Percentiles rank a stretch among this genome's conserved stretches.
phyloP scores from a whole-genome alignment of 495 filamentous ascomycete species.

The Penicillium steckii region DNA sequence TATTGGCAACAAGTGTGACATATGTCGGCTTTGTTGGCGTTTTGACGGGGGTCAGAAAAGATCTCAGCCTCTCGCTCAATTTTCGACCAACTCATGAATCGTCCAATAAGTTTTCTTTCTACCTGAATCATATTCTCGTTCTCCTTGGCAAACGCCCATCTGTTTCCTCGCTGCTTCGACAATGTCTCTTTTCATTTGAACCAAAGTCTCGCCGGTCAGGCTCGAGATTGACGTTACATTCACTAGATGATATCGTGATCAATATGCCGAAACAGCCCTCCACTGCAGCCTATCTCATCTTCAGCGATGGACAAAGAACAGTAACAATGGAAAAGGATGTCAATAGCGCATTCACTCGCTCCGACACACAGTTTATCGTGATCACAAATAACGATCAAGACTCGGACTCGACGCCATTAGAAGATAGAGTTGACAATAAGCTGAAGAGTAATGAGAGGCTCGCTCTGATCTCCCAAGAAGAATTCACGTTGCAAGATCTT shows the following conservation, averaged over 20 bases:
- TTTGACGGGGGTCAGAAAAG: conserved; percentile 56
- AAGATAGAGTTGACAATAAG: conserved; percentile 15
- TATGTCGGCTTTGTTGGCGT: conserved; percentile 65
- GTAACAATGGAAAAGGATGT: conserved; percentile 60
- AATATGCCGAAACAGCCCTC: conserved; percentile 36
- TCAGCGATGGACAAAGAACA: conserved; percentile 47
- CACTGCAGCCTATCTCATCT: conserved; percentile 59
- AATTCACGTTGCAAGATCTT: conserved; percentile 31
- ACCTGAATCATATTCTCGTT: conserved; percentile 51
- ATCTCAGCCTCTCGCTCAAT: conserved; percentile 63
- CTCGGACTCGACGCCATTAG: not conserved
- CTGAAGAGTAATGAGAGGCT: conserved; percentile 15
- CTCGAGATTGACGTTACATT: conserved; percentile 7
- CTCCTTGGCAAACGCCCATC: conserved; percentile 56
- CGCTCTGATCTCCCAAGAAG: conserved; percentile 9
- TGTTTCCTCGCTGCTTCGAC: conserved; percentile 52
- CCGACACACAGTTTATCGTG: conserved; percentile 50
- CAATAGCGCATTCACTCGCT: conserved; percentile 35
- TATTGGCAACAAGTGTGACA: conserved; percentile 57
- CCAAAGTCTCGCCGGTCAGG: not conserved
- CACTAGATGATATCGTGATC: conserved; percentile 26
- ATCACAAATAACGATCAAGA: conserved; percentile 55
- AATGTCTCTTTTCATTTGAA: conserved; percentile 23
- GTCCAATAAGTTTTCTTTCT: conserved; percentile 39
- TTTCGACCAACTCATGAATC: conserved; percentile 57